Conservation (phyloP, 2,329 filamentous ascomycete genomes). For the Basipetospora chlamydospora region DNA sequence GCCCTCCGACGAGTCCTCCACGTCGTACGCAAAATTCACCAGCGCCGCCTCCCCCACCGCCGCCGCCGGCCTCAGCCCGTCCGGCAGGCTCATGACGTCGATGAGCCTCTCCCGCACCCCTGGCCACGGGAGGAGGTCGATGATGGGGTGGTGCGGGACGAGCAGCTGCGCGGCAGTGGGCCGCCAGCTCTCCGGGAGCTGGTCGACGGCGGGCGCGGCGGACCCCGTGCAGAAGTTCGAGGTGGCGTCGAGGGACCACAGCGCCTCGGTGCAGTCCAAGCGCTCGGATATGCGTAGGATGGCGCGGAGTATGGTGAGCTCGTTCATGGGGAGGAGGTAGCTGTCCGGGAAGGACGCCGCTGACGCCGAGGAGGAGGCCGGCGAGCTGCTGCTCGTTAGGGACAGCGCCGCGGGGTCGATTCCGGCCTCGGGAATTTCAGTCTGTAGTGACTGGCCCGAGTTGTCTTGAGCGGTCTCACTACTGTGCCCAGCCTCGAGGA, state of each 20-base stretch:
- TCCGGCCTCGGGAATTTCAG: too few species aligned
- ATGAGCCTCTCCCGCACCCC: constrained; percentile 36
- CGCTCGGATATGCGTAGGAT: constrained; percentile 31
- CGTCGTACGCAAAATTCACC: constrained; percentile 37
- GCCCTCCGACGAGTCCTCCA: constrained; percentile 40
- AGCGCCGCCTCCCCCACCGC: constrained; percentile 32
- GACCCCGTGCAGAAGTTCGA: constrained; percentile 29
- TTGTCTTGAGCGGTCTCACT: too few species aligned
- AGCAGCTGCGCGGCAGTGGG: constrained; percentile 34
- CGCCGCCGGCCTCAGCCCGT: constrained; percentile 28
- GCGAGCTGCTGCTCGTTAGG: constrained; percentile 3
- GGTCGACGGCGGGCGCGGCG: constrained; percentile 9
- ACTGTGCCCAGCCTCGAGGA: too few species aligned
- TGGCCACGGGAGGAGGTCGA: constrained; percentile 46
- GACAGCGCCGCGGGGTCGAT: constrained; percentile 2
- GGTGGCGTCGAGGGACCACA: constrained; percentile 30
- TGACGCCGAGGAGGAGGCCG: constrained; percentile 10
- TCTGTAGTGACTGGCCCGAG: too few species aligned
- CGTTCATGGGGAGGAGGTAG: constrained; percentile 30
- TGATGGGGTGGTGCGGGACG: constrained; percentile 39
- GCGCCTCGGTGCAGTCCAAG: constrained; percentile 22
- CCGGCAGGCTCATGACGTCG: constrained; percentile 33
- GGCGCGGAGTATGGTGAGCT: constrained; percentile 32
- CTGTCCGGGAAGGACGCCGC: constrained; percentile 24
- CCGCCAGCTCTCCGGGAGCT: constrained; percentile 31